phyloP scores from a whole-genome alignment of 768 basidiomycete species.

The Psilocybe cyanescens region DNA sequence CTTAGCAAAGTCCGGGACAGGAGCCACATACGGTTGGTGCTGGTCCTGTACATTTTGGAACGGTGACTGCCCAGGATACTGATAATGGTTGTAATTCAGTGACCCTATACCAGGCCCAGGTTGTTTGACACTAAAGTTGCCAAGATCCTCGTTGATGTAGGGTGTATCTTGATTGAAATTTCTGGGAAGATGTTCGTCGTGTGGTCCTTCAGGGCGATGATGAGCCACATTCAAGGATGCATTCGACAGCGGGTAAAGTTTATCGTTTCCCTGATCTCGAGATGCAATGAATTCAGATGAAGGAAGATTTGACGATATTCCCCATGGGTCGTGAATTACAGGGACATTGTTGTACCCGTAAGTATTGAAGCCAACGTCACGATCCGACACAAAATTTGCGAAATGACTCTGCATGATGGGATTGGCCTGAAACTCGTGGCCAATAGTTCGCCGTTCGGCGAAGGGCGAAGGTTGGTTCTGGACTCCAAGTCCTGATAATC shows the following conservation, averaged over 20 bases:
- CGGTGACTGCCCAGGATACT: slow-evolving; percentile 13
- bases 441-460: slow-evolving; percentile 16
- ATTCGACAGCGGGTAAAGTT: not conserved
- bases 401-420: slow-evolving; percentile 22
- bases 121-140: slow-evolving; percentile 5
- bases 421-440: slow-evolving; percentile 22
- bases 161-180: slow-evolving; percentile 8
- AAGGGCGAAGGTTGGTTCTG: slow-evolving; percentile 21
- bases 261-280: slow-evolving; percentile 12
- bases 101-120: slow-evolving; percentile 10
- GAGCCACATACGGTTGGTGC: slow-evolving; percentile 16
- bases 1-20: slow-evolving; percentile 14
- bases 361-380: slow-evolving; percentile 19
- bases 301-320: slow-evolving; percentile 14
- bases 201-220: slow-evolving; percentile 10
- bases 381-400: slow-evolving; percentile 22
- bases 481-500: slow-evolving; percentile 25
- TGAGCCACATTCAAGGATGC: not conserved
- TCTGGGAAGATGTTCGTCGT: slow-evolving; percentile 13
- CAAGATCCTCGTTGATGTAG: slow-evolving; percentile 11
- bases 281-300: slow-evolving; percentile 11
- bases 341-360: slow-evolving; percentile 20
- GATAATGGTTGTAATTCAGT: slow-evolving; percentile 15
- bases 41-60: slow-evolving; percentile 19
- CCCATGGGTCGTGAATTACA: slow-evolving; percentile 24